Evolutionary conservation across 2,329 filamentous ascomycete genomes (phyloP).

Genomic region (Alternaria viburni): DNA sequence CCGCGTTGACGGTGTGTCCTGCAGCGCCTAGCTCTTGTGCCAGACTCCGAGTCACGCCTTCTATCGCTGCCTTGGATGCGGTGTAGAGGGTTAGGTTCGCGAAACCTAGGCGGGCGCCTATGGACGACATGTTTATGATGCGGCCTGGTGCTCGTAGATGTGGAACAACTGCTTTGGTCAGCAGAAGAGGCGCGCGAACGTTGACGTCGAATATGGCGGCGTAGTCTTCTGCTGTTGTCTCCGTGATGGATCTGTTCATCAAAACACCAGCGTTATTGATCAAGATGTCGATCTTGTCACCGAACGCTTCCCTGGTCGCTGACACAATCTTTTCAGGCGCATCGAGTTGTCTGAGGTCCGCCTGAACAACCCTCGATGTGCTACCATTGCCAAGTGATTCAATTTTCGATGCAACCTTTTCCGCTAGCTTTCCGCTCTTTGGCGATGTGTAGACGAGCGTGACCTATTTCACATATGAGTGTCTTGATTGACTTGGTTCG

Average conservation of each 20-base stretch:
- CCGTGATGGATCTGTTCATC: constrained; percentile 33
- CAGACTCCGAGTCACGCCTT: constrained; percentile 65
- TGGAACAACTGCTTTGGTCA: constrained; percentile 61
- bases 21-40: constrained; percentile 63
- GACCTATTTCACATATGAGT: constrained; percentile 40
- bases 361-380: constrained; percentile 48
- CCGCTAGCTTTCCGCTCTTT: constrained; percentile 43
- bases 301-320: constrained; percentile 46
- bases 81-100: constrained; percentile 59
- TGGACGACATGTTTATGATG: constrained; percentile 66
- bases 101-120: constrained; percentile 59
- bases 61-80: constrained; percentile 65
- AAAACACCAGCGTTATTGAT: constrained; percentile 52
- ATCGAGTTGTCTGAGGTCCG: constrained; percentile 47
- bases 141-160: constrained; percentile 56
- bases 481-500: not conserved
- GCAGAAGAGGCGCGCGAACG: constrained; percentile 60
- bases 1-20: constrained; percentile 67
- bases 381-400: constrained; percentile 43
- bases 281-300: constrained; percentile 51
- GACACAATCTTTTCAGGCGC: constrained; percentile 47
- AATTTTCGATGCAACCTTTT: constrained; percentile 47
- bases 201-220: constrained; percentile 64
- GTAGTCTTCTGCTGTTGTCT: constrained; percentile 57
- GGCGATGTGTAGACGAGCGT: constrained; percentile 53